These are phyloP conservation scores for Pogostemon cablin DNA, from an alignment of 257 asterid genomes.

Conservation along the genomic window DNA sequence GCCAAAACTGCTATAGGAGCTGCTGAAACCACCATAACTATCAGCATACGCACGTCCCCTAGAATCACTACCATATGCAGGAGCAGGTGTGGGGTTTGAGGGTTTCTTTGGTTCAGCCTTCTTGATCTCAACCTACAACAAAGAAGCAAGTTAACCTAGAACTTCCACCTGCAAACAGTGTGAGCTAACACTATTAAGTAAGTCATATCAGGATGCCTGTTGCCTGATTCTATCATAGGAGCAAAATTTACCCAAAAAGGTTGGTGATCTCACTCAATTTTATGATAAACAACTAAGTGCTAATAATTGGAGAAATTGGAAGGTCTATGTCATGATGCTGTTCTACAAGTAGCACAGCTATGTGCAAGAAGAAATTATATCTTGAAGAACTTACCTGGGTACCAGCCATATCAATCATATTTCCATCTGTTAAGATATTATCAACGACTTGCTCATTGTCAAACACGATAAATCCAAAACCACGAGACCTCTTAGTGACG, in stretches of 20 bases:
- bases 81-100: conserved; percentile 84
- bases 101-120: conserved; percentile 99
- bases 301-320: conserved; percentile 1
- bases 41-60: conserved; percentile 87
- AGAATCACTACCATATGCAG: conserved; percentile 89
- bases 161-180: conserved; percentile 49
- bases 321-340: conserved; percentile 7
- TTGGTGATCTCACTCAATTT: conserved; percentile 28
- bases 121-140: conserved; percentile 99
- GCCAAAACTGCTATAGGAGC: conserved; percentile 69
- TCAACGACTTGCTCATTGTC: conserved; percentile 89
- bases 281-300: conserved; percentile 22
- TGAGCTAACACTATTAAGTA: conserved; percentile 45
- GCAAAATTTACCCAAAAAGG: conserved; percentile 25
- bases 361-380: conserved; percentile 25
- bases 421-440: conserved; percentile 69
- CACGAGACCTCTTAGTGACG: conserved; percentile 85
- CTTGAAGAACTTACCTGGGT: conserved; percentile 62
- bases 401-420: conserved; percentile 94
- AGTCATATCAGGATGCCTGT: conserved; percentile 38
- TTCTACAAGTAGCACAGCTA: conserved; percentile 28
- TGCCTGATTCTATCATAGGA: conserved; percentile 33
- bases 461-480: conserved; percentile 91
- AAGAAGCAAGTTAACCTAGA: conserved; percentile 95
- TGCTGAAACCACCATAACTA: conserved; percentile 73